A percentile compares a stretch with the other conserved stretches of the same genome.
phyloP scores from a whole-genome alignment of 306 rosid genomes.

The Lotus japonicus region DNA sequence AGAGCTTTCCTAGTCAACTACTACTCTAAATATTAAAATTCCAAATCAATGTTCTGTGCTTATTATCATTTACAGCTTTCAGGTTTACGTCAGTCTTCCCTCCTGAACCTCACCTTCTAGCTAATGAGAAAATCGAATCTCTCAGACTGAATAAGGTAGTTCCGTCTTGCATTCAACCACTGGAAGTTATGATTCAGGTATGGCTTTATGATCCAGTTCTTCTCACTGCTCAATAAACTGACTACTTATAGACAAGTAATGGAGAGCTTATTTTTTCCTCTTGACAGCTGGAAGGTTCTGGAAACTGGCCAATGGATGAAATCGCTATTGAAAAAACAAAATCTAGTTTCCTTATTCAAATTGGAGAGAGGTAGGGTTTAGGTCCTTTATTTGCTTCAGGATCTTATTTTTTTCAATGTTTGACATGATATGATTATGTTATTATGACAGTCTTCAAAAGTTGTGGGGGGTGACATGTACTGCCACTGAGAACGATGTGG shows the following conservation, averaged over 20 bases:
- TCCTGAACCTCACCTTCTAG: slow-evolving; percentile 80
- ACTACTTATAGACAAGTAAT: slow-evolving; percentile 18
- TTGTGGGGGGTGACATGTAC: slow-evolving; percentile 65
- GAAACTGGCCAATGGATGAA: slow-evolving; percentile 98
- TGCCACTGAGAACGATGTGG: slow-evolving; percentile 74
- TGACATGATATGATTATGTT: slow-evolving; percentile 29
- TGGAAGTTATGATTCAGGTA: slow-evolving; percentile 97
- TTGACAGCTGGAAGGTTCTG: slow-evolving; percentile 91
- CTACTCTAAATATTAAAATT: too few species aligned
- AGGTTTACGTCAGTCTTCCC: slow-evolving; percentile 90
- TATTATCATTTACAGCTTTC: slow-evolving; percentile 60
- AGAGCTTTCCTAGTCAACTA: too few species aligned
- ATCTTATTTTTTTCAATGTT: slow-evolving; percentile 13
- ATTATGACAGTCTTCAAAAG: slow-evolving; percentile 71
- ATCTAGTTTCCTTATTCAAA: slow-evolving; percentile 83
- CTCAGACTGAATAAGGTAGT: slow-evolving; percentile 33
- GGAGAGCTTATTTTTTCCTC: slow-evolving; percentile 14
- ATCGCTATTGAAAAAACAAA: slow-evolving; percentile 80
- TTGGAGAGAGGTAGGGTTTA: slow-evolving; percentile 67
- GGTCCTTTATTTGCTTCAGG: slow-evolving; percentile 1
- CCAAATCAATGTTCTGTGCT: slow-evolving; percentile 4
- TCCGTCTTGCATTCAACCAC: slow-evolving; percentile 75
- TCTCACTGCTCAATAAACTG: background rate
- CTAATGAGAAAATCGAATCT: slow-evolving; percentile 49
- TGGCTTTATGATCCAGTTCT: slow-evolving; percentile 14